phyloP scores from a whole-genome alignment of 108 stramenopile species.

The Nitzschia sp. region DNA sequence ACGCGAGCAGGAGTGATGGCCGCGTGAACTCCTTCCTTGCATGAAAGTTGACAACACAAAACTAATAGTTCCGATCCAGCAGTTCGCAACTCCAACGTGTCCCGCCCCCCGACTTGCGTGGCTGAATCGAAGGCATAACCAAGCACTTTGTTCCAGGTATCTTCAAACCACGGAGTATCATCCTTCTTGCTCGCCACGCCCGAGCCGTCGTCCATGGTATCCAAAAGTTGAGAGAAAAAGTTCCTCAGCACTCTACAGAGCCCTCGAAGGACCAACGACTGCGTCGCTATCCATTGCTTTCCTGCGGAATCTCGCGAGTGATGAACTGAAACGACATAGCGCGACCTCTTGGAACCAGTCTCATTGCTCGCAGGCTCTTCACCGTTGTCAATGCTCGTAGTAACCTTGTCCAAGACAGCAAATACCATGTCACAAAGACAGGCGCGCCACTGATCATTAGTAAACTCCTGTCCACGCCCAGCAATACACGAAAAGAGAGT shows the following conservation, averaged over 20 bases:
- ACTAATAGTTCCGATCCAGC: constrained; percentile 75
- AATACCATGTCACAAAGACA: constrained; percentile 76
- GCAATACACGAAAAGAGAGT: constrained; percentile 91
- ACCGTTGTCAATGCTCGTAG: constrained; percentile 3
- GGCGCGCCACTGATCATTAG: constrained; percentile 74
- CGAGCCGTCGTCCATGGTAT: constrained; percentile 30
- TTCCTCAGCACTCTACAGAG: constrained; percentile 73
- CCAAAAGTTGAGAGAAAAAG: constrained; percentile 65
- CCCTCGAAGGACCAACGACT: constrained; percentile 77
- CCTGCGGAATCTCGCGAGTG: constrained; percentile 79
- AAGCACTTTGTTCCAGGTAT: constrained; percentile 75
- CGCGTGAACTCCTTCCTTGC: constrained; percentile 67
- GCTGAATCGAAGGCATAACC: constrained; percentile 55
- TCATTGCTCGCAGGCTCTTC: neutral
- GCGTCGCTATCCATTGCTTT: constrained; percentile 87
- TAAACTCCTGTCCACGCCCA: constrained; percentile 74
- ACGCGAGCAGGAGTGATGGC: constrained; percentile 74
- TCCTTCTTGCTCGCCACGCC: constrained; percentile 6
- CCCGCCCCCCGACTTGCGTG: constrained; percentile 55
- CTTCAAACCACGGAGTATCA: constrained; percentile 65
- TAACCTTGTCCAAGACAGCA: constrained; percentile 49
- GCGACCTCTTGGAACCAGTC: constrained; percentile 17
- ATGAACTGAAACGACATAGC: constrained; percentile 82
- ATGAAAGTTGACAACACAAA: constrained; percentile 69
- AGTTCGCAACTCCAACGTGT: constrained; percentile 70